Conservation (phyloP, 208 protist species). For the Crithidia brevicula region DNA sequence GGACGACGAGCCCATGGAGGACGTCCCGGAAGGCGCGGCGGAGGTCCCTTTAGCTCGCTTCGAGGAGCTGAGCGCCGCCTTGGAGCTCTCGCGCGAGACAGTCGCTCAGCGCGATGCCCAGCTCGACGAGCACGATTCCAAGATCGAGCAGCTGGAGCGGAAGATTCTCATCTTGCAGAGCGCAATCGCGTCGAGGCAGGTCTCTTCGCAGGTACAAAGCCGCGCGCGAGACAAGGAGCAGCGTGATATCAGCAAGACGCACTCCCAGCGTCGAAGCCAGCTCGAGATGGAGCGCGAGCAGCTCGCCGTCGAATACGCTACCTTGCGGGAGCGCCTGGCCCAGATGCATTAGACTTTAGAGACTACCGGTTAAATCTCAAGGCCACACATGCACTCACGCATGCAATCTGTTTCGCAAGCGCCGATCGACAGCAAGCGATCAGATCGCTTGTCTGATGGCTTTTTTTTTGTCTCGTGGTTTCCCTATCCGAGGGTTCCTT, state of each 20-base stretch:
- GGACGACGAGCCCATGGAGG: slow-evolving; percentile 63
- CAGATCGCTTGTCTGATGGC: too few species aligned
- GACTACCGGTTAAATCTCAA: neutral
- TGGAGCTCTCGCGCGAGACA: slow-evolving; percentile 67
- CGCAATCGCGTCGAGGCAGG: slow-evolving; percentile 65
- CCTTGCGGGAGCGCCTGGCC: slow-evolving; percentile 28
- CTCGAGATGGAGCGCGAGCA: slow-evolving; percentile 58
- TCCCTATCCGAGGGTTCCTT: too few species aligned
- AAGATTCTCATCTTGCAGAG: slow-evolving; percentile 76
- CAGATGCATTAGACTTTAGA: slow-evolving; percentile 13
- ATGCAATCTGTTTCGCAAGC: too few species aligned
- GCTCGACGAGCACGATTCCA: slow-evolving; percentile 70
- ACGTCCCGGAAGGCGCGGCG: slow-evolving; percentile 50
- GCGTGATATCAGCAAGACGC: slow-evolving; percentile 46
- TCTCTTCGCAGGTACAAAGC: slow-evolving; percentile 55
- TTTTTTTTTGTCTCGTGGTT: too few species aligned
- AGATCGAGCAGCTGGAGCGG: slow-evolving; percentile 74
- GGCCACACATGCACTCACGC: too few species aligned
- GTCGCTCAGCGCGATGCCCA: slow-evolving; percentile 71
- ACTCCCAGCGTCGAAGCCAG: slow-evolving; percentile 32
- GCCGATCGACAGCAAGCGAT: too few species aligned
- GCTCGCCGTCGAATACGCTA: slow-evolving; percentile 55
- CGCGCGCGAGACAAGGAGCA: slow-evolving; percentile 55
- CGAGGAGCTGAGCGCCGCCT: slow-evolving; percentile 62
- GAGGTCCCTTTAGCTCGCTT: slow-evolving; percentile 77